These are phyloP conservation scores for Plantago coronopus DNA, from an alignment of 305 asterid genomes.

Conservation along the genomic window DNA sequence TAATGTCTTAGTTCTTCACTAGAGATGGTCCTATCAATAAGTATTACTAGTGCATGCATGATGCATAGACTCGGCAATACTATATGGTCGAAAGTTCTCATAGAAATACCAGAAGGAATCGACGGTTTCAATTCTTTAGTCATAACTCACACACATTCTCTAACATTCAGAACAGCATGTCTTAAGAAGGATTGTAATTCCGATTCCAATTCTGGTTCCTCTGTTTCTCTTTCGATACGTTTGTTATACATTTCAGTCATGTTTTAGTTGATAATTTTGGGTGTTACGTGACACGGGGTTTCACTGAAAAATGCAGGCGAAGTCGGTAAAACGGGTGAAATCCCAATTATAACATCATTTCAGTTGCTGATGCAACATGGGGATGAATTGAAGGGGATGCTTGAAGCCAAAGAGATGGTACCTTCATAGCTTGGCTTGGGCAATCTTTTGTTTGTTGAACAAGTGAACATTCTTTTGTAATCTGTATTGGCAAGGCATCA, in stretches of 20 bases:
- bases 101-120: no score
- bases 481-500: neutral
- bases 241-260: neutral
- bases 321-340: constrained; percentile 19
- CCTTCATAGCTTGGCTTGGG: constrained; percentile 15
- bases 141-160: no score
- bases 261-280: neutral
- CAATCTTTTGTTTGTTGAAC: constrained; percentile 1
- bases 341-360: constrained; percentile 23
- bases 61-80: no score
- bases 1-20: neutral
- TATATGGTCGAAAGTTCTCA: no score
- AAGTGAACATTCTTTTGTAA: neutral
- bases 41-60: no score
- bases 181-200: neutral
- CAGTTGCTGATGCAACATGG: neutral
- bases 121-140: no score
- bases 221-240: neutral
- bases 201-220: neutral
- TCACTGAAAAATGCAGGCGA: constrained; percentile 19
- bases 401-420: constrained; percentile 15
- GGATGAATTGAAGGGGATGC: constrained; percentile 3
- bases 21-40: neutral
- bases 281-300: neutral
- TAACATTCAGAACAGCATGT: no score